Base-by-base conservation (phyloP, 2,329 filamentous ascomycete species). In the Sphaerulina musiva region DNA sequence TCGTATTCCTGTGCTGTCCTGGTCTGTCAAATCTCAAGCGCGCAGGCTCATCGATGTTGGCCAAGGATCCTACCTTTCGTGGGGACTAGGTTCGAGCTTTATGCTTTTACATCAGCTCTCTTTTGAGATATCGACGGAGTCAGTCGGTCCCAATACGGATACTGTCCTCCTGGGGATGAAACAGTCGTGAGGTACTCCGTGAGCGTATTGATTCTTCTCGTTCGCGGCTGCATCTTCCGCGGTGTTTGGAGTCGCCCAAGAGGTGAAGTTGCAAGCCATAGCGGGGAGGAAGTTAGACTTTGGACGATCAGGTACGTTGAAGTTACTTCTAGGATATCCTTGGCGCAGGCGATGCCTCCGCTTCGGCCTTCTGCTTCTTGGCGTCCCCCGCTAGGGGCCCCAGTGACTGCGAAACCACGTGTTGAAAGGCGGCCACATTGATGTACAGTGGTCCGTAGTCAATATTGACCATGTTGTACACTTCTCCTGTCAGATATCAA, bases 11-110 rank as follows among this genome's bases (percentile, higher is more conserved):
- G 31, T 39, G 23, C 41, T 34, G 48, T 17, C 48, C 53, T 47
- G 34, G 53, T 47, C 48, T 52, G 48, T 52, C 55, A 51, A 57
- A 57, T 48, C 20, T 57, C 43, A 31, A 44, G 9, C 12, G 7
- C 14, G 39, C 51, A 48, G 51, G 42, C n/a, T 26, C 11, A 54
- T 53, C 55, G 42, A 41, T 41, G 47, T 31, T 14, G 38, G 9
- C 47, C 47, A 54, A 20, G 48, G 32, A 29, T 39, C 45, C 40
- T 23, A 46, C 29, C 42, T 45, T 51, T 40, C 23, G 32, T 29
- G 29, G 11, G 31, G 6, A 36, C 32, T 11, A 11, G 44, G 17
- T 46, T 12, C 6, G 10, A 26, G 17, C 42, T 26, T 23, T 11
- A 44, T 20, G 23, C 8, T 10, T 29, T 26, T 20, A 26, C 20